phyloP scores from a whole-genome alignment of 1,284 basidiomycete genomes.

The Neotropicomus parvogracilis region DNA sequence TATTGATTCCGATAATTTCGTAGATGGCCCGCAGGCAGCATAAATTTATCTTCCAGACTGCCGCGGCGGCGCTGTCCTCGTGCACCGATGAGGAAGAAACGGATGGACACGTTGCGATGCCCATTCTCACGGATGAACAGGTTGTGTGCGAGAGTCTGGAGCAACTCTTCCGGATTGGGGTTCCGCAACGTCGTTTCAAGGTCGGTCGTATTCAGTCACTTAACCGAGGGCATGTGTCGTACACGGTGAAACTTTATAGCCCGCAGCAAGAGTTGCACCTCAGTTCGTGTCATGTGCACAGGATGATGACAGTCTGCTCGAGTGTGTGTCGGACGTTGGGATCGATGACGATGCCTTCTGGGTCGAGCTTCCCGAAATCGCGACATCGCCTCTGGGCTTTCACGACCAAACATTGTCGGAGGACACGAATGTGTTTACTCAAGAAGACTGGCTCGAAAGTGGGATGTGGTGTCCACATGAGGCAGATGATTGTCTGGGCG shows the following conservation, averaged over 20 bases:
- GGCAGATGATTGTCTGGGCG: slow-evolving; percentile 5
- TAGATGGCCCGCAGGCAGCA: slow-evolving; percentile 26
- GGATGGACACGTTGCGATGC: slow-evolving; percentile 10
- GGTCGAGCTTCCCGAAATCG: slow-evolving; percentile 18
- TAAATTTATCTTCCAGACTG: slow-evolving; percentile 20
- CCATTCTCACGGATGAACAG: slow-evolving; percentile 35
- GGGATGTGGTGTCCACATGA: slow-evolving; percentile 15
- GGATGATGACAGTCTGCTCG: slow-evolving; percentile 25
- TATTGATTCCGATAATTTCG: slow-evolving; percentile 19
- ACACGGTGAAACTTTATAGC: slow-evolving; percentile 17
- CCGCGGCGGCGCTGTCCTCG: slow-evolving; percentile 16
- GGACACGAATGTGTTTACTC: slow-evolving; percentile 15
- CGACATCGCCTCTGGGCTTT: slow-evolving; percentile 6
- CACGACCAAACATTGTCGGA: slow-evolving; percentile 3
- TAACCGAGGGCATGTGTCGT: slow-evolving; percentile 1
- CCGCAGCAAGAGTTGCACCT: slow-evolving; percentile 6
- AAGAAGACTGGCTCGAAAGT: slow-evolving; percentile 18
- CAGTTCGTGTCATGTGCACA: slow-evolving; percentile 5
- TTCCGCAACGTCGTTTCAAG: slow-evolving; percentile 50
- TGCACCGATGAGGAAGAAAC: slow-evolving; percentile 16
- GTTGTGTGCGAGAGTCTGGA: slow-evolving; percentile 47
- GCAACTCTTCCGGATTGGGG: slow-evolving; percentile 41
- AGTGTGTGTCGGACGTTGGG: slow-evolving; percentile 6
- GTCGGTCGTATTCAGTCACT: slow-evolving; percentile 33
- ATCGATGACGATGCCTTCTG: slow-evolving; percentile 14